Conservation (phyloP, 2,329 filamentous ascomycete genomes). For the Xylaria sp. region DNA sequence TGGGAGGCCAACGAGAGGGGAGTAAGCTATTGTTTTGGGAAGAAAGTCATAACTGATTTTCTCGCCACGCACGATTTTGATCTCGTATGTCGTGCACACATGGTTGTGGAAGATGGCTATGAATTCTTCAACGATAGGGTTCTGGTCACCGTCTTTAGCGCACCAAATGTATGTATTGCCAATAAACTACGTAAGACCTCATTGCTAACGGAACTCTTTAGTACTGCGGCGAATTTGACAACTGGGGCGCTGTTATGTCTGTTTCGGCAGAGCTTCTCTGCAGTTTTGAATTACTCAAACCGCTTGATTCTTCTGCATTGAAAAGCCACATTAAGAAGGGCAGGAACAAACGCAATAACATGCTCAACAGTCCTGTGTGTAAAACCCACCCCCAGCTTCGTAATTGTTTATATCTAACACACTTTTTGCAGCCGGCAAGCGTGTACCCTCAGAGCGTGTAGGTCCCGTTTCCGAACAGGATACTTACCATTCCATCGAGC, state of each 20-base stretch:
- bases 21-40: slow-evolving; percentile 98
- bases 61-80: slow-evolving; percentile 95
- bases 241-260: slow-evolving; percentile 99
- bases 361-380: slow-evolving; percentile 95
- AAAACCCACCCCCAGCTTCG: background rate
- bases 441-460: slow-evolving; percentile 68
- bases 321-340: slow-evolving; percentile 99
- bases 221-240: slow-evolving; percentile 99
- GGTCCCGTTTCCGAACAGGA: slow-evolving; percentile 17
- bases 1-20: slow-evolving; percentile 98
- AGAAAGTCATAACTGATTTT: slow-evolving; percentile 98
- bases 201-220: slow-evolving; percentile 52
- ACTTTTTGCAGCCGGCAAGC: slow-evolving; percentile 59
- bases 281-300: slow-evolving; percentile 96
- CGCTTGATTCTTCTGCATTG: slow-evolving; percentile 91
- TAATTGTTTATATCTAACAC: slow-evolving; percentile 33
- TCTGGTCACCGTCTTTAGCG: slow-evolving; percentile 95
- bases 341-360: slow-evolving; percentile 90
- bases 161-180: slow-evolving; percentile 80
- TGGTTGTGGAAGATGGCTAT: slow-evolving; percentile 99
- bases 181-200: slow-evolving; percentile 23
- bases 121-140: slow-evolving; percentile 98
- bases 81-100: slow-evolving; percentile 94
- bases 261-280: slow-evolving; percentile 93
- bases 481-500: slow-evolving; percentile 21